Evolutionary conservation across 495 filamentous ascomycete species (phyloP).

Genomic region (Margaritispora aquatica): DNA sequence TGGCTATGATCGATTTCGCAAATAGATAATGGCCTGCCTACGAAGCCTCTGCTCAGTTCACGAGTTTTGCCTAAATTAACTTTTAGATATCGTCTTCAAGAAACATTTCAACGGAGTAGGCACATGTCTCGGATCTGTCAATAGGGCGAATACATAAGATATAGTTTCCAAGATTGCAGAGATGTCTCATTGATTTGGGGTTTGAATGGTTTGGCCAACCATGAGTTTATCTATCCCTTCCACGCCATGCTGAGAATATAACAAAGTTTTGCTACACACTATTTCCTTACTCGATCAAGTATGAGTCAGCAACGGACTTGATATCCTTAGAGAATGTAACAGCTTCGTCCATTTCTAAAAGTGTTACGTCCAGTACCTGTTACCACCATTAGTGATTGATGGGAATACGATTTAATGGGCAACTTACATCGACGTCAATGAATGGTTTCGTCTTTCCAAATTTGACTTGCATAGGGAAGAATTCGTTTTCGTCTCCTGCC

Average conservation of each 20-base stretch:
- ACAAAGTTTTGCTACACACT: constrained; percentile 3
- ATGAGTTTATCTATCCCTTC: background rate
- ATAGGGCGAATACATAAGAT: background rate
- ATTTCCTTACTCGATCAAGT: constrained; percentile 61
- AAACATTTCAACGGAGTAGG: too few species aligned
- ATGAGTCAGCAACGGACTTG: constrained; percentile 76
- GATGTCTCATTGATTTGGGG: background rate
- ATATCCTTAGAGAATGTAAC: constrained; percentile 86
- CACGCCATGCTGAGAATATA: constrained; percentile 11
- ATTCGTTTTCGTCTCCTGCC: constrained; percentile 77
- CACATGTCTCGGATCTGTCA: too few species aligned
- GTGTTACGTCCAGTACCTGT: constrained; percentile 62
- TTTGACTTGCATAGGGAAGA: constrained; percentile 92
- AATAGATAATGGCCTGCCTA: too few species aligned
- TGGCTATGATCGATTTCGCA: too few species aligned
- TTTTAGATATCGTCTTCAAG: too few species aligned
- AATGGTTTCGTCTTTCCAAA: constrained; percentile 85
- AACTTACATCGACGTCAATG: constrained; percentile 81
- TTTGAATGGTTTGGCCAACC: background rate
- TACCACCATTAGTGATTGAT: constrained; percentile 12
- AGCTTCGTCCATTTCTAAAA: constrained; percentile 76
- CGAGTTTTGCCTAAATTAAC: too few species aligned
- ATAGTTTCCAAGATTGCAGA: background rate
- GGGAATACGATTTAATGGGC: background rate
- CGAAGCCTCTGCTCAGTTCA: too few species aligned